Conservation (phyloP, 2,329 filamentous ascomycete genomes). For the Fusarium sp. region DNA sequence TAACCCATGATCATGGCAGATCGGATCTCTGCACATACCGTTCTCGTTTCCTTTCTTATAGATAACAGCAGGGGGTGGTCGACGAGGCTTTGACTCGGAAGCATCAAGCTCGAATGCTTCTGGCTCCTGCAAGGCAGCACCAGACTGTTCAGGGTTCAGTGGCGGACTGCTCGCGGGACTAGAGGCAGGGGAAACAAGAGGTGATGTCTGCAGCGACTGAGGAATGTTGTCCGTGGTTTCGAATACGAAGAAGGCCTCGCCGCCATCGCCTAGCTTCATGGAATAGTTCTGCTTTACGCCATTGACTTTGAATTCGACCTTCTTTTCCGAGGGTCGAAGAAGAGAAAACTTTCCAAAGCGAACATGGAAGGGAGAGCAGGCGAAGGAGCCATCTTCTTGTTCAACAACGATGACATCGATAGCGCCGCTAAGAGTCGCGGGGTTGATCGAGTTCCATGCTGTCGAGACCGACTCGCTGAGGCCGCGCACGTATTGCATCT, state of each 20-base stretch:
- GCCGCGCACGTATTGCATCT: slow-evolving; percentile 98
- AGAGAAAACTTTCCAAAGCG: slow-evolving; percentile 99
- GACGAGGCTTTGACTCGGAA: slow-evolving; percentile 49
- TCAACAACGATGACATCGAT: slow-evolving; percentile 99
- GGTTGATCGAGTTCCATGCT: slow-evolving; percentile 99
- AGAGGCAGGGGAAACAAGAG: slow-evolving; percentile 86
- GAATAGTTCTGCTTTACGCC: slow-evolving; percentile 89
- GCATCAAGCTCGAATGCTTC: slow-evolving; percentile 75
- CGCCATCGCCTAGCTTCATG: slow-evolving; percentile 98
- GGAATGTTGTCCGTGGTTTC: slow-evolving; percentile 93
- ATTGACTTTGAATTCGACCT: slow-evolving; percentile 98
- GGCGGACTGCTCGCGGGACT: slow-evolving; percentile 89
- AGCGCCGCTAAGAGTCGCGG: slow-evolving; percentile 93
- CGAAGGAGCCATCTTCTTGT: slow-evolving; percentile 87
- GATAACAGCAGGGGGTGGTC: slow-evolving; percentile 60
- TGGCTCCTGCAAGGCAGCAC: slow-evolving; percentile 68
- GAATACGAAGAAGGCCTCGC: slow-evolving; percentile 98
- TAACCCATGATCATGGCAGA: neutral
- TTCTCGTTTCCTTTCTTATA: slow-evolving; percentile 45
- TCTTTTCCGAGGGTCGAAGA: slow-evolving; percentile 94
- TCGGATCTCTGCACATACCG: slow-evolving; percentile 43
- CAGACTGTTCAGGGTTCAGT: slow-evolving; percentile 56
- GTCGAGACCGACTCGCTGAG: slow-evolving; percentile 96
- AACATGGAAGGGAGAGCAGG: slow-evolving; percentile 97
- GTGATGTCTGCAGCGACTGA: slow-evolving; percentile 93